A percentile compares a stretch with the other conserved stretches of the same genome.
These are phyloP conservation scores for Elymus sibiricus DNA, from an alignment of 176 grass and related monocot species.

Conservation along the genomic window DNA sequence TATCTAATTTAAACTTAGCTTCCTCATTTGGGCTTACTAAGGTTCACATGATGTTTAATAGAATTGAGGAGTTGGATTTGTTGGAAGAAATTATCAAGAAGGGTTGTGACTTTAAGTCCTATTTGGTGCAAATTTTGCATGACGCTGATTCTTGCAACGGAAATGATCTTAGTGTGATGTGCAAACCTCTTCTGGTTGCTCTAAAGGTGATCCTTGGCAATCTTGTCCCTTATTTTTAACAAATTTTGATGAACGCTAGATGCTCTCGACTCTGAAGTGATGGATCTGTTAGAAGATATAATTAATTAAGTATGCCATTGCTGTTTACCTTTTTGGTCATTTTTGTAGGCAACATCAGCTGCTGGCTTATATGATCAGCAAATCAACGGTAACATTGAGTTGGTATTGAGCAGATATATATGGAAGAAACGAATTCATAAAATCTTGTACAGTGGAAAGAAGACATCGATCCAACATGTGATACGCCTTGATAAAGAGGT, in stretches of 20 bases:
- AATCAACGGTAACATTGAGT: constrained; percentile 44
- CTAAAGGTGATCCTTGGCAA: constrained; percentile 53
- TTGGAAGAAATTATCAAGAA: constrained; percentile 66
- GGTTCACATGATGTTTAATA: constrained; percentile 24
- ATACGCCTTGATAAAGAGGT: constrained; percentile 69
- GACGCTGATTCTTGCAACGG: constrained; percentile 49
- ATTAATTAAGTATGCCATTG: background rate
- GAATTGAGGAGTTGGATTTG: constrained; percentile 80
- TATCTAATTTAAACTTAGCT: background rate
- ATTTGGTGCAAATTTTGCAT: constrained; percentile 67
- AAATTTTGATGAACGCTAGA: background rate
- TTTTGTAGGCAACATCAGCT: constrained; percentile 62
- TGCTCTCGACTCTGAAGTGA: background rate
- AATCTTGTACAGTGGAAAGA: constrained; percentile 48
- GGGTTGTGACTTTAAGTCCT: constrained; percentile 49
- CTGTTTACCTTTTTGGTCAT: background rate
- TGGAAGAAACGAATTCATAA: constrained; percentile 77
- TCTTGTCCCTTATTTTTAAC: background rate
- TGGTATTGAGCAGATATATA: constrained; percentile 51
- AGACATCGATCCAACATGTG: constrained; percentile 57
- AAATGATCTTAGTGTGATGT: constrained; percentile 64
- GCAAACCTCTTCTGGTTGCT: constrained; percentile 58
- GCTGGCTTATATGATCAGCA: constrained; percentile 69
- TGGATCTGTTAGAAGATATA: background rate
- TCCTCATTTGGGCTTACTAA: constrained; percentile 3